Percentiles rank a stretch among this genome's conserved stretches.
These are phyloP conservation scores for Fraxinus pennsylvanica DNA, from an alignment of 257 asterid genomes.

Conservation along the genomic window DNA sequence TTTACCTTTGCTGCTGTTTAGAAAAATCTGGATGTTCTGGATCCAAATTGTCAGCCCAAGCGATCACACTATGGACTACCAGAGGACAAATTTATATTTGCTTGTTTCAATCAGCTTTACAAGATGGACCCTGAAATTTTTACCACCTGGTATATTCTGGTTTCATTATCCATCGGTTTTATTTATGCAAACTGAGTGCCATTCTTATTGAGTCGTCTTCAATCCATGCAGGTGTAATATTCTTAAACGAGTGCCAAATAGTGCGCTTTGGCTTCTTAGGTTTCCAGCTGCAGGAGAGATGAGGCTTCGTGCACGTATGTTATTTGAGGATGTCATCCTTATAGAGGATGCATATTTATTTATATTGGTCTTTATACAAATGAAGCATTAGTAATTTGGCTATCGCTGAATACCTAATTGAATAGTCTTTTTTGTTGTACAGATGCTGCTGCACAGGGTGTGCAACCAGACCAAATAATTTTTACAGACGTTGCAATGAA, in stretches of 20 bases:
- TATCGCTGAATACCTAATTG: neutral
- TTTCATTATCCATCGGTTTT: neutral
- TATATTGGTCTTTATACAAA: neutral
- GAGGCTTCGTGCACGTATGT: constrained; percentile 86
- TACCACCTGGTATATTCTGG: constrained; percentile 61
- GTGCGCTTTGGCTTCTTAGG: constrained; percentile 95
- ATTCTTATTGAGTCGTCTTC: constrained; percentile 9
- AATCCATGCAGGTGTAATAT: constrained; percentile 83
- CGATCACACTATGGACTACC: constrained; percentile 97
- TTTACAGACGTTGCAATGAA: constrained; percentile 98
- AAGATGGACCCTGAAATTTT: constrained; percentile 99
- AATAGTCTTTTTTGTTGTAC: constrained; percentile 19
- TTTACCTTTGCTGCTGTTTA: constrained; percentile 26
- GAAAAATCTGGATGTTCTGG: constrained; percentile 95
- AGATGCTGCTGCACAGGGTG: constrained; percentile 98
- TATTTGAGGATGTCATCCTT: constrained; percentile 10
- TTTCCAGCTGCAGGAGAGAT: constrained; percentile 99
- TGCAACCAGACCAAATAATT: constrained; percentile 88
- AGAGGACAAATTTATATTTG: constrained; percentile 88
- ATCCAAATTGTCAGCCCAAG: constrained; percentile 69
- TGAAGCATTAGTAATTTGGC: neutral
- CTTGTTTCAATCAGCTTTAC: constrained; percentile 98
- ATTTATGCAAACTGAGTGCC: neutral
- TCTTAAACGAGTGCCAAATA: constrained; percentile 94
- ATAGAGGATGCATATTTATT: constrained; percentile 1